Evolutionary conservation across 2,329 filamentous ascomycete species (phyloP).

Genomic region (Fusarium odoratissimum): DNA sequence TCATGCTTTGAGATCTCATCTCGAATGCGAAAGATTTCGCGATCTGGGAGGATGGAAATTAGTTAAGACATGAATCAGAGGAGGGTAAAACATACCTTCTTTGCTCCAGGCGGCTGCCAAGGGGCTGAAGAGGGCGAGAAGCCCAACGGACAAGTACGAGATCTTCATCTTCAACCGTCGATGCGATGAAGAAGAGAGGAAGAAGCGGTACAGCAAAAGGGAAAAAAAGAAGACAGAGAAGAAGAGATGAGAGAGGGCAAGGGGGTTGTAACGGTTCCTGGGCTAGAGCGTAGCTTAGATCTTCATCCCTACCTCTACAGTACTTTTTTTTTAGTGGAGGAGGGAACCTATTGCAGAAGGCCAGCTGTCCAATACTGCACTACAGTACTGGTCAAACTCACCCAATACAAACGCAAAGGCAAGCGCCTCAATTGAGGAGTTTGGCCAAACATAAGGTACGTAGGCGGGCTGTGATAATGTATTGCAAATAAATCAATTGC

Average conservation of each 20-base stretch:
- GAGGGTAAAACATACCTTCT: conserved; percentile 70
- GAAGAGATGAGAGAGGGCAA: conserved; percentile 9
- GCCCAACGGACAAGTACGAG: conserved; percentile 72
- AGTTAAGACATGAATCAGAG: conserved; percentile 16
- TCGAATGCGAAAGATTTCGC: conserved; percentile 95
- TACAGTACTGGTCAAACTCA: not conserved
- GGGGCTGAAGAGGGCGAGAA: conserved; percentile 74
- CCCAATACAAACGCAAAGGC: conserved; percentile 28
- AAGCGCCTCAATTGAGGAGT: conserved; percentile 18
- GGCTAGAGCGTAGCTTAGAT: conserved; percentile 26
- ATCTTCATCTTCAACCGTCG: conserved; percentile 72
- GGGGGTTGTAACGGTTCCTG: conserved; percentile 27
- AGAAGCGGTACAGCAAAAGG: conserved; percentile 1
- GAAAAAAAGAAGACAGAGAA: not conserved
- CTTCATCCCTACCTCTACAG: conserved; percentile 18
- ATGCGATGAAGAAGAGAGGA: conserved; percentile 5
- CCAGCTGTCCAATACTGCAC: conserved; percentile 37
- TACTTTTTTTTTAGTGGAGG: conserved; percentile 32
- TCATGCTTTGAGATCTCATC: conserved; percentile 89
- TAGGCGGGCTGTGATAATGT: not conserved
- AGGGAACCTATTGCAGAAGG: conserved; percentile 32
- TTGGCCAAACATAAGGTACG: not conserved
- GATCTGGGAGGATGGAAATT: conserved; percentile 68
- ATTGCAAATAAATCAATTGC: not conserved
- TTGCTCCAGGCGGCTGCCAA: conserved; percentile 84